phyloP scores from a whole-genome alignment of 2,329 filamentous ascomycete genomes.

The Ampelomyces quisqualis region DNA sequence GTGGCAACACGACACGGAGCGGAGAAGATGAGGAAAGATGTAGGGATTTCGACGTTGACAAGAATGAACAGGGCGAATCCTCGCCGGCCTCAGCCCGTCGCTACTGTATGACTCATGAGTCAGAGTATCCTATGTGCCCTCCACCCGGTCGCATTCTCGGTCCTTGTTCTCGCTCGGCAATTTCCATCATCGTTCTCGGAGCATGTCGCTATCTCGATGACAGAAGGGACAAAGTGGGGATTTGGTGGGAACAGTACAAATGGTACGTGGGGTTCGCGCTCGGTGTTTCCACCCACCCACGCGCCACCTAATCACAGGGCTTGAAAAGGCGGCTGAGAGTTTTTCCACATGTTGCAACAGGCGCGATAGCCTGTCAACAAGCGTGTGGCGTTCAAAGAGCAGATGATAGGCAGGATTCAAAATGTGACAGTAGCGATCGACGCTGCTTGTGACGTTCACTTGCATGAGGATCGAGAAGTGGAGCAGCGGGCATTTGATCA shows the following conservation, averaged over 20 bases:
- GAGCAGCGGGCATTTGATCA: no score
- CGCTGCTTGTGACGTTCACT: neutral
- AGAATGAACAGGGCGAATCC: no score
- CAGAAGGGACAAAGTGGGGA: no score
- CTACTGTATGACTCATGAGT: no score
- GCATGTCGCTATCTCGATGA: neutral
- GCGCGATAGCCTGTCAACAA: slow-evolving; percentile 7
- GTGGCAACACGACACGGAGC: no score
- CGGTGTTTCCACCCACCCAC: neutral
- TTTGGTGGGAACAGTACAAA: neutral
- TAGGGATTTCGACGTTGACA: no score
- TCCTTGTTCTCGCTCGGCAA: neutral
- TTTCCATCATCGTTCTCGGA: neutral
- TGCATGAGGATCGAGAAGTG: neutral
- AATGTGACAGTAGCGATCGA: neutral
- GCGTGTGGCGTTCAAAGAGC: no score
- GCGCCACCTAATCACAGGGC: neutral
- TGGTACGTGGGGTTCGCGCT: no score
- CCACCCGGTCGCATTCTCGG: slow-evolving; percentile 3
- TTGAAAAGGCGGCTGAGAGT: neutral
- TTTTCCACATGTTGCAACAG: neutral
- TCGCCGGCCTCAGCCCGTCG: no score
- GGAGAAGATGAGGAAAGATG: no score
- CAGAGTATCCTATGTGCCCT: no score
- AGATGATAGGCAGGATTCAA: neutral